Conservation (phyloP, 2,329 filamentous ascomycete genomes). For the Aspergillus ustus region DNA sequence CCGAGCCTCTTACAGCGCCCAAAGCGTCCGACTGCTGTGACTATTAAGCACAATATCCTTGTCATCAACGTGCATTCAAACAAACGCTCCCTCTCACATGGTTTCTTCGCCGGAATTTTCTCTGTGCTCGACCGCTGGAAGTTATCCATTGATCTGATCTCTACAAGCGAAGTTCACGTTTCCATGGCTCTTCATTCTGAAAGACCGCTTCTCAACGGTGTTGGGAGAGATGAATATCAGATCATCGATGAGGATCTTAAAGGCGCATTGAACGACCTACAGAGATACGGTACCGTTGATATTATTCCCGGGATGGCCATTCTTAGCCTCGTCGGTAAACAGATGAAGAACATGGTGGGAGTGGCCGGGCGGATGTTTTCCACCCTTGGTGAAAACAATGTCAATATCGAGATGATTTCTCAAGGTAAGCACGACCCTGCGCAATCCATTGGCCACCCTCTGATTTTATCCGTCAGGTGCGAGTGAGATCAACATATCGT, state of each 20-base stretch:
- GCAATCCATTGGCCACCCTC: slow-evolving; percentile 12
- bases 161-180: slow-evolving; percentile 94
- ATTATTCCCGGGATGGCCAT: slow-evolving; percentile 93
- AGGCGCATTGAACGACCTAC: slow-evolving; percentile 71
- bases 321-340: slow-evolving; percentile 87
- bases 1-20: slow-evolving; percentile 60
- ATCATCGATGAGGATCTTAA: slow-evolving; percentile 68
- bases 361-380: slow-evolving; percentile 95
- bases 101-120: slow-evolving; percentile 94
- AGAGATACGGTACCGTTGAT: slow-evolving; percentile 85
- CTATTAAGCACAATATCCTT: slow-evolving; percentile 95
- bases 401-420: slow-evolving; percentile 99
- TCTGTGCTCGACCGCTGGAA: slow-evolving; percentile 83
- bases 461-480: slow-evolving; percentile 64
- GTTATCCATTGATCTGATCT: slow-evolving; percentile 94
- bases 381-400: slow-evolving; percentile 86
- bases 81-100: slow-evolving; percentile 92
- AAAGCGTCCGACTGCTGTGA: slow-evolving; percentile 84
- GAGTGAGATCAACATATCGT: slow-evolving; percentile 98
- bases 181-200: slow-evolving; percentile 94
- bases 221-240: slow-evolving; percentile 52
- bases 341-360: slow-evolving; percentile 97
- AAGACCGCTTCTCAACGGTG: slow-evolving; percentile 56
- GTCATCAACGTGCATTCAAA: slow-evolving; percentile 99
- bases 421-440: slow-evolving; percentile 69